Percentiles rank a stretch among this genome's conserved stretches.
These are phyloP conservation scores for Aspergillus sp. DNA, from an alignment of 2,329 filamentous ascomycete genomes.

Conservation along the genomic window DNA sequence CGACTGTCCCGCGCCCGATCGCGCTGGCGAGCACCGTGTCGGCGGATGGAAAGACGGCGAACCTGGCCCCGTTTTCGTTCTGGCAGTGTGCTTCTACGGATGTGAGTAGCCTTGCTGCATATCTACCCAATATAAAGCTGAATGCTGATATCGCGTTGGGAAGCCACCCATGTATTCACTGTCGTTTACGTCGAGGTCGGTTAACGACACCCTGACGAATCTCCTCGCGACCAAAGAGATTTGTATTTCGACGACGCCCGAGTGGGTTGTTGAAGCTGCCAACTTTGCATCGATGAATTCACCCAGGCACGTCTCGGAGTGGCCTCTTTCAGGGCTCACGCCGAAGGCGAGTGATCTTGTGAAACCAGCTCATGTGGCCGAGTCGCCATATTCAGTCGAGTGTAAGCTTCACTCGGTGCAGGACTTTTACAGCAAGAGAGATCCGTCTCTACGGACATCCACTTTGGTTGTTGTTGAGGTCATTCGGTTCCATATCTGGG, in stretches of 20 bases:
- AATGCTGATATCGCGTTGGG: slow-evolving; percentile 33
- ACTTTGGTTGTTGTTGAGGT: slow-evolving; percentile 77
- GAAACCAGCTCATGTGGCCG: slow-evolving; percentile 68
- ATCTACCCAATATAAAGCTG: slow-evolving; percentile 73
- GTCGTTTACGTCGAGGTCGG: slow-evolving; percentile 55
- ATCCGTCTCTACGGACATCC: slow-evolving; percentile 31
- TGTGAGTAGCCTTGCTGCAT: slow-evolving; percentile 48
- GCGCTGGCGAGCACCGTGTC: slow-evolving; percentile 59
- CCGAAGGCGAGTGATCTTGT: slow-evolving; percentile 65
- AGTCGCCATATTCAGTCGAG: slow-evolving; percentile 80
- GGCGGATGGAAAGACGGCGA: slow-evolving; percentile 60
- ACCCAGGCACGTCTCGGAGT: slow-evolving; percentile 74
- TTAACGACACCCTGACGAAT: slow-evolving; percentile 77
- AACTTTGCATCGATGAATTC: slow-evolving; percentile 75
- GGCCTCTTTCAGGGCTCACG: slow-evolving; percentile 74
- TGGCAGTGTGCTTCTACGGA: neutral
- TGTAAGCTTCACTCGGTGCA: slow-evolving; percentile 61
- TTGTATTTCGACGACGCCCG: slow-evolving; percentile 80
- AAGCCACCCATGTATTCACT: slow-evolving; percentile 73
- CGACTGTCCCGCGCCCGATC: slow-evolving; percentile 77
- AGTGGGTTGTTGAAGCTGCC: slow-evolving; percentile 81
- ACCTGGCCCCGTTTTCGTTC: slow-evolving; percentile 73
- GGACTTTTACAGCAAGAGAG: slow-evolving; percentile 62
- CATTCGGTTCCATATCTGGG: slow-evolving; percentile 78
- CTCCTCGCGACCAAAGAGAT: slow-evolving; percentile 70